Conservation (phyloP, 31 red algal genomes). For the Odonthalia washingtoniensis region DNA sequence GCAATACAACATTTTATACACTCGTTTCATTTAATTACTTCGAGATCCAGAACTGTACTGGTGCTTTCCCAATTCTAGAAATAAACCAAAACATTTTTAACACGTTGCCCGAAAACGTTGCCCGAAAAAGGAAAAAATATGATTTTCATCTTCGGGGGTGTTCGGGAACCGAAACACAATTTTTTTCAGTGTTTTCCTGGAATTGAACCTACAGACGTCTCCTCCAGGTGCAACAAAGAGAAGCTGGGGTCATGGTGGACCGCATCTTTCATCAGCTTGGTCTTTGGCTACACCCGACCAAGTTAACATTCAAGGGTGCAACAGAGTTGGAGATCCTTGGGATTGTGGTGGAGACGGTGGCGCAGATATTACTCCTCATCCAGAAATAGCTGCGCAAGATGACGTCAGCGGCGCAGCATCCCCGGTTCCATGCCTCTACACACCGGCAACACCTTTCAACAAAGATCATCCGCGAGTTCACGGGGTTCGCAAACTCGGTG, state of each 20-base stretch:
- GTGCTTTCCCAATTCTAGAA: no score
- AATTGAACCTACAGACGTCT: neutral
- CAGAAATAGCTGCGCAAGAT: neutral
- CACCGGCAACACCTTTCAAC: neutral
- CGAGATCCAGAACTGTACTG: no score
- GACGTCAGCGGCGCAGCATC: neutral
- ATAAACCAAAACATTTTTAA: no score
- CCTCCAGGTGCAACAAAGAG: neutral
- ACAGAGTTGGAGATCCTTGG: slow-evolving; percentile 27
- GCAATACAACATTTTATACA: no score
- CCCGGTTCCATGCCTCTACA: slow-evolving; percentile 2
- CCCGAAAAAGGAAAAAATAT: no score
- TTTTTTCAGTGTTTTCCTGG: no score
- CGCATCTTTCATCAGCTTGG: slow-evolving; percentile 9
- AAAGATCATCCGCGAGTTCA: slow-evolving; percentile 17
- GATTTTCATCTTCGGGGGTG: no score
- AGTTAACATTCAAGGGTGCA: slow-evolving; percentile 16
- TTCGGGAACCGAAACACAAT: no score
- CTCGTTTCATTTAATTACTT: no score
- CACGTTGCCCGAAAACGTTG: no score
- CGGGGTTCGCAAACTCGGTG: slow-evolving; percentile 17
- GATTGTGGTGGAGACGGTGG: slow-evolving; percentile 26
- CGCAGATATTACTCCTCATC: slow-evolving; percentile 4
- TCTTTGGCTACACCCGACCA: slow-evolving; percentile 22
- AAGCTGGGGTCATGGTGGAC: neutral